phyloP scores from a whole-genome alignment of 2,329 filamentous ascomycete genomes.

The Cordyceps javanica region DNA sequence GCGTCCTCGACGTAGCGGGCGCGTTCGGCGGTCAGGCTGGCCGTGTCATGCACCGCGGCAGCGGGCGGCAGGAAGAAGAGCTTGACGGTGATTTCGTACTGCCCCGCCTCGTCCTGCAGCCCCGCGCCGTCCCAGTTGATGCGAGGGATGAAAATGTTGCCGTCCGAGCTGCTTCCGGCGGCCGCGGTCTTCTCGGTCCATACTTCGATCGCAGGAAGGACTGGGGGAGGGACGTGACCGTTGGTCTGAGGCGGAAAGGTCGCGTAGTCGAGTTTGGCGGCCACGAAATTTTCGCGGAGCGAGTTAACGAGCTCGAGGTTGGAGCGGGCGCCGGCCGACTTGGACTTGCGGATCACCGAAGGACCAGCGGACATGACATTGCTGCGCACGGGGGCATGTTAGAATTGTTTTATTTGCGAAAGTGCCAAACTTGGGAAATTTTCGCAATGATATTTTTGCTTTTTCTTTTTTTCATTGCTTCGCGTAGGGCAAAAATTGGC shows the following conservation, averaged over 20 bases:
- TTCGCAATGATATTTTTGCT: background rate
- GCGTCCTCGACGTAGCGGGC: conserved; percentile 70
- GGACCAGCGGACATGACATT: conserved; percentile 84
- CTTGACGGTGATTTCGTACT: conserved; percentile 95
- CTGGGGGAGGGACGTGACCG: conserved; percentile 23
- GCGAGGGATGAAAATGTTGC: conserved; percentile 66
- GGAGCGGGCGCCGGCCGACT: conserved; percentile 63
- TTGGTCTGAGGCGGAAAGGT: conserved; percentile 23
- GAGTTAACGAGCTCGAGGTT: conserved; percentile 91
- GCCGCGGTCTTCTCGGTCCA: conserved; percentile 58
- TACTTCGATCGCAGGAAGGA: conserved; percentile 31
- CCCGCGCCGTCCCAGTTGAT: conserved; percentile 66
- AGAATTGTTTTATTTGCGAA: no score
- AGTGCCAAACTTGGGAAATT: background rate
- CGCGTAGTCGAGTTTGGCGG: conserved; percentile 60
- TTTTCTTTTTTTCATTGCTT: background rate
- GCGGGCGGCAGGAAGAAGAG: conserved; percentile 82
- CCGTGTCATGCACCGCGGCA: conserved; percentile 50
- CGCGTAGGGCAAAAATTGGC: background rate
- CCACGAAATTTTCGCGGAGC: conserved; percentile 74
- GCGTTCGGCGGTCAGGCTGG: conserved; percentile 57
- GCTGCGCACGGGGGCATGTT: conserved; percentile 26
- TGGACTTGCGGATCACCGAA: conserved; percentile 72
- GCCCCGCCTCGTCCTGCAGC: conserved; percentile 73
- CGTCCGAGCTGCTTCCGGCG: conserved; percentile 35